Conservation (phyloP, 2,329 filamentous ascomycete genomes). For the Pseudogymnoascus verrucosus region DNA sequence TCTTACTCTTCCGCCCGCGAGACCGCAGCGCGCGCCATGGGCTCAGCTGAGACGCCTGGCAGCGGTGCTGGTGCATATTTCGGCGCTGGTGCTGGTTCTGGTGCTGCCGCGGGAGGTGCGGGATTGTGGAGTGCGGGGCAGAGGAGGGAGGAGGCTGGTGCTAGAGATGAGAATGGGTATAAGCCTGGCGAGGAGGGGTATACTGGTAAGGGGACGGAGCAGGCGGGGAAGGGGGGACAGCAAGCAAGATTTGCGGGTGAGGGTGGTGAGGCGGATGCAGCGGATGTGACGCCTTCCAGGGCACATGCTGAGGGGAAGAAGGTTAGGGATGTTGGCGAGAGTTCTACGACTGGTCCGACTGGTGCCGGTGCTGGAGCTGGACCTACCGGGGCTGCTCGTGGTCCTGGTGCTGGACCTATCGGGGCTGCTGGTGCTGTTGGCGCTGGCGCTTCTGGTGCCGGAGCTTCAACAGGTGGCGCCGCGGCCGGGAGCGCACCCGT, state of each 20-base stretch:
- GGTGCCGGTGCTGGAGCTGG: neutral
- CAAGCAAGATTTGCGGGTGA: neutral
- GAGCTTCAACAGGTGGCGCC: neutral
- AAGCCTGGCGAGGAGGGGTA: neutral
- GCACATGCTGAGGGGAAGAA: slow-evolving; percentile 6
- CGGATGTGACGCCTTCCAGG: neutral
- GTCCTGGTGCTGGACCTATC: neutral
- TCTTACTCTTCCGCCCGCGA: neutral
- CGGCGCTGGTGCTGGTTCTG: neutral
- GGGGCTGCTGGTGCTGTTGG: neutral
- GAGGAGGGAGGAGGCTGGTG: neutral
- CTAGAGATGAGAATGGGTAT: neutral
- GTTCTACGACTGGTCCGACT: neutral
- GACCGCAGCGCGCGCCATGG: neutral
- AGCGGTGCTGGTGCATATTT: neutral
- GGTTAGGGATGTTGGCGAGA: slow-evolving; percentile 14
- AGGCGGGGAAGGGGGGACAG: neutral
- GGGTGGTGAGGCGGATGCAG: neutral
- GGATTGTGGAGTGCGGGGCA: neutral
- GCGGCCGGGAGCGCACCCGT: neutral
- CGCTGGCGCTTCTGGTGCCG: neutral
- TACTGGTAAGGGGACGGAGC: neutral
- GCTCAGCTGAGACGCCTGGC: neutral
- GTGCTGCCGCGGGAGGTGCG: neutral
- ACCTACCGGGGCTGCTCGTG: neutral